Base-by-base conservation (phyloP, 345 rosid genomes). In the Ceriops zippeliana region DNA sequence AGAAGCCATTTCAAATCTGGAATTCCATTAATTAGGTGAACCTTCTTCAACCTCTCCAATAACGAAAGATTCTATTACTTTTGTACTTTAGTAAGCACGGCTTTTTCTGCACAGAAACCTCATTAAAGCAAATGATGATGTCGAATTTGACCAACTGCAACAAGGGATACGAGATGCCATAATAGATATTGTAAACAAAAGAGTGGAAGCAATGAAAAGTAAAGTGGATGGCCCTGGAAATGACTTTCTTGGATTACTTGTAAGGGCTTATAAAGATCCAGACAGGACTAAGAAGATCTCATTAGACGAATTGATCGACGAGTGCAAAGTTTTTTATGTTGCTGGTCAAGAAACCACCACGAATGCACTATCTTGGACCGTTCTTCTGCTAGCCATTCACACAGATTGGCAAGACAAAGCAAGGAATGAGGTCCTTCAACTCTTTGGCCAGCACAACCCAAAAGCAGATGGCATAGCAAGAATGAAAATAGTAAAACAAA, bases 381-480 rank as follows among this genome's bases (percentile, higher is more conserved):
- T 66, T 15, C 64, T 79, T 63, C 73, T 79, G 62, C 70, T 84
- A 7, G 73, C 84, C 35, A 11, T 76, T n/a, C 75, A 82, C 64
- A 38, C 63, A 10, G 83, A 85, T 17, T 82, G 84, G 83, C 88
- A 85, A 73, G 83, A 82, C 22, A 68, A 75, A 70, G 82, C 73
- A 26, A 80, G 85, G 70, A 74, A 57, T 32, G 85, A 84, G 62
- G 80, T 77, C 26, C 52, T 75, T 20, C 70, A 77, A 28, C 28
- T 63, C 4, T 83, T 78, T 42, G 83, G 80, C 56, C 52, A 68
- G 24, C 70, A 62, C 60, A 80, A 66, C 58, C 86, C 84, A 16
- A 22, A 30, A 42, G 32, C 56, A 47, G 81, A 79, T 26, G 67
- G 70, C 70, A 46, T 79, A 7, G 53, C 78, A n/a, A 84, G 73